These are phyloP conservation scores for Wickerhamiella galacta DNA, from an alignment of 805 yeast species.

Conservation along the genomic window DNA sequence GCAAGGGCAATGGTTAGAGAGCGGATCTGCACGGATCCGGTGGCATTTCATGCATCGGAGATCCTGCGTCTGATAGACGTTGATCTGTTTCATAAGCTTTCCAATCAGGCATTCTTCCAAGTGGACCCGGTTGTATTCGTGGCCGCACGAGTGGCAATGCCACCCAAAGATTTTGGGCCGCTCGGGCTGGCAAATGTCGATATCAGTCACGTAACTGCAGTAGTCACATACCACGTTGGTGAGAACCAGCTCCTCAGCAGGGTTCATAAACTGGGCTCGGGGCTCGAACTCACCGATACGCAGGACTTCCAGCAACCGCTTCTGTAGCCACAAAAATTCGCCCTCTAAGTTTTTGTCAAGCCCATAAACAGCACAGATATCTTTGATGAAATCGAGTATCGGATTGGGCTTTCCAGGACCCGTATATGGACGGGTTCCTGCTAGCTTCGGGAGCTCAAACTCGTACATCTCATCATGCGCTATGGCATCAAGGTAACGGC, in stretches of 20 bases:
- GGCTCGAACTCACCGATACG: constrained; percentile 74
- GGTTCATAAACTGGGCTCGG: constrained; percentile 56
- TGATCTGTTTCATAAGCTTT: constrained; percentile 37
- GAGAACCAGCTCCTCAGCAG: constrained; percentile 51
- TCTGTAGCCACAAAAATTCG: constrained; percentile 60
- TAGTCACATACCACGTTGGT: constrained; percentile 50
- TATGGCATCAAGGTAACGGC: constrained; percentile 47
- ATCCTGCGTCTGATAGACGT: constrained; percentile 64
- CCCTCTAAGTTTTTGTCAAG: constrained; percentile 46
- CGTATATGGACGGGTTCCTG: constrained; percentile 41
- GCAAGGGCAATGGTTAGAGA: constrained; percentile 66
- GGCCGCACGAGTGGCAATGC: constrained; percentile 35
- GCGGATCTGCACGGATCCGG: constrained; percentile 43
- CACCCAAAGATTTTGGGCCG: constrained; percentile 36
- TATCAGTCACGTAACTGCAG: constrained; percentile 57
- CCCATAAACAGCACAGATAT: constrained; percentile 51
- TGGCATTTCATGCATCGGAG: constrained; percentile 65
- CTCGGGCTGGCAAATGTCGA: constrained; percentile 55
- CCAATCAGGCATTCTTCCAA: constrained; percentile 68
- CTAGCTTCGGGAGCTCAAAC: constrained; percentile 55
- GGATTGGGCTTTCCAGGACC: constrained; percentile 56
- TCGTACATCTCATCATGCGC: constrained; percentile 35
- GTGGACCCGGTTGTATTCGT: constrained; percentile 43
- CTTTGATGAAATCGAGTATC: constrained; percentile 62
- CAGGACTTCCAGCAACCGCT: constrained; percentile 52